Evolutionary conservation across 305 asterid genomes (phyloP).

Genomic region (Striga hermonthica): DNA sequence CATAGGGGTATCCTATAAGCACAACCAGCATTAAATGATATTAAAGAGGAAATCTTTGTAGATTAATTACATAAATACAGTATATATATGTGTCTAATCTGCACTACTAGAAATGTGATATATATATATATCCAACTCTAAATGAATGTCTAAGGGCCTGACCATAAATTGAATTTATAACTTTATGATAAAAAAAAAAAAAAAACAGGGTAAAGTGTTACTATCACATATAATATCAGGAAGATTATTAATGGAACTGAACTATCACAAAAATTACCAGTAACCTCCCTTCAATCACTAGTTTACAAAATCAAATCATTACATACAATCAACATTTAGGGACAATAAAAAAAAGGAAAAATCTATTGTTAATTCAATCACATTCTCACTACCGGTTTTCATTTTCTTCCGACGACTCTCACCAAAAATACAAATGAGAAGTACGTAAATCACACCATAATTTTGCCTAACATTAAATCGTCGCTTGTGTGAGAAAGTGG

Average conservation of each 20-base stretch:
- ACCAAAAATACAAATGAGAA: conserved; percentile 41
- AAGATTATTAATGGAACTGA: conserved; percentile 14
- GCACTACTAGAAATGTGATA: not conserved
- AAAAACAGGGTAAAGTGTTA: conserved; percentile 10
- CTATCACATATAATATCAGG: conserved; percentile 15
- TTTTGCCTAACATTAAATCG: too few relatives aligned
- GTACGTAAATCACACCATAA: too few relatives aligned
- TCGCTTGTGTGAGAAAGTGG: too few relatives aligned
- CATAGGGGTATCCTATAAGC: conserved; percentile 15
- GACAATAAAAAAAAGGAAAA: too few relatives aligned
- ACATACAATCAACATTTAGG: too few relatives aligned
- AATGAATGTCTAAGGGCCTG: conserved; percentile 16
- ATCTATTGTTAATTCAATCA: too few relatives aligned
- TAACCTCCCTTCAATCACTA: too few relatives aligned
- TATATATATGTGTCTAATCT: not conserved
- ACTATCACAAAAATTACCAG: too few relatives aligned
- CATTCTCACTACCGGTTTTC: too few relatives aligned
- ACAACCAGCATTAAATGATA: not conserved
- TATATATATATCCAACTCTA: conserved; percentile 23
- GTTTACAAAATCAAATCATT: too few relatives aligned
- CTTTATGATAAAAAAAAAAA: conserved; percentile 6
- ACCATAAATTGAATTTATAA: conserved; percentile 14
- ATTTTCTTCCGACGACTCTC: too few relatives aligned
- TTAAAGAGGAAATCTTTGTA: conserved; percentile 8
- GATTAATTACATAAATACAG: not conserved